Percentiles rank a stretch among this genome's conserved stretches.
These are phyloP conservation scores for Saccharomycopsis malanga DNA, from an alignment of 805 yeast genomes.

Conservation along the genomic window DNA sequence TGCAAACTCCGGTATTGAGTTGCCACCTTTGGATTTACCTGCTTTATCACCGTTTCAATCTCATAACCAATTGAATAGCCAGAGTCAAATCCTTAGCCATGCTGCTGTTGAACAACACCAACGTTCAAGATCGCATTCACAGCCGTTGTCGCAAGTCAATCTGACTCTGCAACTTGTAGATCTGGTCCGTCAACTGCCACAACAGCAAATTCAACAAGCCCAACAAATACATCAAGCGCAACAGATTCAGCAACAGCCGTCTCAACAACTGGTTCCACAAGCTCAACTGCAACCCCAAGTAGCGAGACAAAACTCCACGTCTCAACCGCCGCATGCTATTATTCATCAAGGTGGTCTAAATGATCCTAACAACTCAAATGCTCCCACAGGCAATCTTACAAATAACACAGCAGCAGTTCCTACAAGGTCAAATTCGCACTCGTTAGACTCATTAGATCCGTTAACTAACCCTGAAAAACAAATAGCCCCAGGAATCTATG, in stretches of 20 bases:
- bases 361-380: constrained; percentile 14
- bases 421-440: not conserved
- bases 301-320: constrained; percentile 12
- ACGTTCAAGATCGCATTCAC: not conserved
- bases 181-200: constrained; percentile 1
- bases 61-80: not conserved
- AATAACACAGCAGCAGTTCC: too few species aligned
- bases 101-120: not conserved
- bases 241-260: constrained; percentile 2
- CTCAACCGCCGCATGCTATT: constrained; percentile 20
- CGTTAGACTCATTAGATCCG: constrained; percentile 2
- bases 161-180: not conserved
- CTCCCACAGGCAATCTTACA: not conserved
- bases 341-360: constrained; percentile 18
- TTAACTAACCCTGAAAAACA: not conserved
- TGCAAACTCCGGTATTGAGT: constrained; percentile 52
- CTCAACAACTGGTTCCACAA: constrained; percentile 1
- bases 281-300: not conserved
- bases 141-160: not conserved
- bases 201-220: not conserved
- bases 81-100: not conserved
- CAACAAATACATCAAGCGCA: constrained; percentile 3
- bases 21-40: constrained; percentile 60
- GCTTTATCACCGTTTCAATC: not conserved
- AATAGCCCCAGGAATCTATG: constrained; percentile 2